phyloP scores from a whole-genome alignment of 805 yeast species.

The Cyberlindnera euphorbiiphila region DNA sequence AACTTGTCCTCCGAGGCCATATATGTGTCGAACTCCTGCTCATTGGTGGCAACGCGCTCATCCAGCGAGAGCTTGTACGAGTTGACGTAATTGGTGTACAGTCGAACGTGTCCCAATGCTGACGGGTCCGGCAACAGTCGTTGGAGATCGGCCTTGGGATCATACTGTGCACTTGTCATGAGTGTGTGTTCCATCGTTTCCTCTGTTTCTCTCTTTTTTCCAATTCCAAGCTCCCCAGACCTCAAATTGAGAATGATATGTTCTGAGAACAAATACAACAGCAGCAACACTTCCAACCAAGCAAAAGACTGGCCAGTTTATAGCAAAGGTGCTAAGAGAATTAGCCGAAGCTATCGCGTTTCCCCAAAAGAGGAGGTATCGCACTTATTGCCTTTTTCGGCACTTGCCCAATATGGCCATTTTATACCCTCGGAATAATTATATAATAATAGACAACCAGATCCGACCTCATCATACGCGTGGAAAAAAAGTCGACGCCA shows the following conservation, averaged over 20 bases:
- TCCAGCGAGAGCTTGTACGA: slow-evolving; percentile 48
- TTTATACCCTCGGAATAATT: not conserved
- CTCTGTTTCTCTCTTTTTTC: too few species aligned
- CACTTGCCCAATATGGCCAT: not conserved
- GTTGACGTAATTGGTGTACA: slow-evolving; percentile 45
- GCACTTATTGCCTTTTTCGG: slow-evolving; percentile 47
- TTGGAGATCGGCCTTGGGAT: slow-evolving; percentile 50
- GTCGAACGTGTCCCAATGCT: slow-evolving; percentile 47
- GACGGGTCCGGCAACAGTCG: slow-evolving; percentile 49
- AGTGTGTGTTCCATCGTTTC: too few species aligned
- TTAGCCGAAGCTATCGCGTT: too few species aligned
- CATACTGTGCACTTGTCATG: slow-evolving; percentile 35
- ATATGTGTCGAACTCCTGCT: slow-evolving; percentile 17
- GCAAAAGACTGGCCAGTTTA: too few species aligned
- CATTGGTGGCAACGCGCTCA: slow-evolving; percentile 37
- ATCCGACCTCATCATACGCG: slow-evolving; percentile 4
- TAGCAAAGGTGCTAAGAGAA: too few species aligned
- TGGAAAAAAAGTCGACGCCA: slow-evolving; percentile 4
- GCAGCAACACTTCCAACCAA: too few species aligned
- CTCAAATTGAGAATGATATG: too few species aligned
- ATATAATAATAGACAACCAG: not conserved
- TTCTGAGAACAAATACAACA: too few species aligned
- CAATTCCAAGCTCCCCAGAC: too few species aligned
- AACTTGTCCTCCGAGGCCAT: slow-evolving; percentile 11
- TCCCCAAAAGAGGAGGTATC: too few species aligned